A percentile compares a stretch with the other conserved stretches of the same genome.
Evolutionary conservation across 106 monocot species (phyloP).

Genomic region (Dendrobium chrysotoxum): DNA sequence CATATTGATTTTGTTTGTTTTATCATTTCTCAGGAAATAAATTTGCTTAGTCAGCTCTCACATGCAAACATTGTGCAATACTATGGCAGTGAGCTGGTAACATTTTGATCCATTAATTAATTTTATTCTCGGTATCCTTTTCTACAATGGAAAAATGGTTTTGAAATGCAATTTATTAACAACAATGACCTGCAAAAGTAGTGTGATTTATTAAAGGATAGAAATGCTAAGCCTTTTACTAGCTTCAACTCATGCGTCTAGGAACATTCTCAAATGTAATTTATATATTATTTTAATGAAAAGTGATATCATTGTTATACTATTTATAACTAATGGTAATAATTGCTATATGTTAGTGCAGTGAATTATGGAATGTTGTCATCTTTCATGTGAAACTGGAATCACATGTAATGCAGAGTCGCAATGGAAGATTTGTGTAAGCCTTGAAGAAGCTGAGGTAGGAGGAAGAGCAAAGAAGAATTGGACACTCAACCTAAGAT

Average conservation of each 20-base stretch:
- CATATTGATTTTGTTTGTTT: not conserved
- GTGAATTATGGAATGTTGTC: not conserved
- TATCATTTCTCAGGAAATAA: conserved; percentile 63
- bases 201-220: not conserved
- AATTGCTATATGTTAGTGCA: not conserved
- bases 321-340: not conserved
- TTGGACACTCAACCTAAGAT: not conserved
- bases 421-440: not conserved
- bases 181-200: not conserved
- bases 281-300: not conserved
- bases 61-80: conserved; percentile 16
- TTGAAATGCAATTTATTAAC: conserved; percentile 1
- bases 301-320: not conserved
- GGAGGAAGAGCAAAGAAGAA: not conserved
- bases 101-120: not conserved
- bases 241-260: not conserved
- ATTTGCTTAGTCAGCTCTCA: conserved; percentile 62
- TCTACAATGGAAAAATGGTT: not conserved
- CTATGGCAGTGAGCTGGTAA: conserved; percentile 19
- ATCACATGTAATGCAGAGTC: not conserved
- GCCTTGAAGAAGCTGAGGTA: not conserved
- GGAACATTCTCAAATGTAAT: not conserved
- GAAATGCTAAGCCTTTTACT: not conserved
- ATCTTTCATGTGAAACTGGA: not conserved
- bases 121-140: not conserved